A percentile compares a stretch with the other conserved stretches of the same genome.
Conservation (phyloP, 495 filamentous ascomycete species). For the Aspergillus hancockii region DNA sequence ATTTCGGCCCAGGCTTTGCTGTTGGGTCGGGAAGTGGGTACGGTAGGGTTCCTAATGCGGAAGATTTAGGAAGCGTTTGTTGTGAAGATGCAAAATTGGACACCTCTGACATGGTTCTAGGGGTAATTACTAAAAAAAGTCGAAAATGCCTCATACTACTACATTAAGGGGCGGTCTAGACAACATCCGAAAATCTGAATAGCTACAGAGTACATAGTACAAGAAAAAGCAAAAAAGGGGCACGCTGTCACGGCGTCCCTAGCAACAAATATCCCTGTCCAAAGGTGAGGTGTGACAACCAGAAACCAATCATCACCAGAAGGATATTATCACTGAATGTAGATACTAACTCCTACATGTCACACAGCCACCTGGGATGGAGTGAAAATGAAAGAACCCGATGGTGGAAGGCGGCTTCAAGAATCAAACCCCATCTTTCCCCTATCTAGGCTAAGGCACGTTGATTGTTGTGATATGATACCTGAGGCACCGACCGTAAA, state of each 20-base stretch:
- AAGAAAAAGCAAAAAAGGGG: background rate
- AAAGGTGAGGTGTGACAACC: background rate
- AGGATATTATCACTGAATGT: background rate
- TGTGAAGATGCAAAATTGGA: slow-evolving; percentile 3
- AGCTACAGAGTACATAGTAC: too few relatives aligned
- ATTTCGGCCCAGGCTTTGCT: slow-evolving; percentile 14
- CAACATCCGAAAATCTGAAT: background rate
- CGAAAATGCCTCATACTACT: slow-evolving; percentile 21
- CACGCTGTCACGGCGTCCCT: background rate
- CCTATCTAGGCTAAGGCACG: too few relatives aligned
- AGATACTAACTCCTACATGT: too few relatives aligned
- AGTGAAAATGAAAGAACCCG: too few relatives aligned
- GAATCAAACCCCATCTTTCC: too few relatives aligned
- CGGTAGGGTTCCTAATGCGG: slow-evolving; percentile 22
- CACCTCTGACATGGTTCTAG: background rate
- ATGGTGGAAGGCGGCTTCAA: too few relatives aligned
- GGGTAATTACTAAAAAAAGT: background rate
- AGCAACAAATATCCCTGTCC: background rate
- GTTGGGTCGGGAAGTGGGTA: slow-evolving; percentile 18
- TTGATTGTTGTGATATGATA: too few relatives aligned
- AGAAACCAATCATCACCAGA: background rate
- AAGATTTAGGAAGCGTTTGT: slow-evolving; percentile 22
- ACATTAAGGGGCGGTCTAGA: slow-evolving; percentile 3
- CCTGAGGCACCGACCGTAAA: too few relatives aligned
- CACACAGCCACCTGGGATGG: too few relatives aligned